Evolutionary conservation across 331 rosid species (phyloP), one percentile per base, ranked within the genome.

Genomic region (Dryas integrifolia): DNA sequence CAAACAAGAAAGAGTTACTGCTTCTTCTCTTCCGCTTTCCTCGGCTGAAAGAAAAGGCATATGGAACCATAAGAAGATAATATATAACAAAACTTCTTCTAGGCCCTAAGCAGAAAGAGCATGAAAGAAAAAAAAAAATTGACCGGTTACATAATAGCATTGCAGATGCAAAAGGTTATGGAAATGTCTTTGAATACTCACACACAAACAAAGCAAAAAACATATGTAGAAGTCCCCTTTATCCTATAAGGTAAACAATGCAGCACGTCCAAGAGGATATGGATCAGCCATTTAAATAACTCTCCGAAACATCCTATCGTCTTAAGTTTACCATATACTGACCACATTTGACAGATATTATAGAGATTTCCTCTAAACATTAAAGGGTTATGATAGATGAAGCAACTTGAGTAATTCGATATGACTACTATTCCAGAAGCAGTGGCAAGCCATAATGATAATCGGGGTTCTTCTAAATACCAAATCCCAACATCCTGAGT

Each of bases 1-100:
- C 56, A 69, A 55, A 56, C 30, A 73, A 30, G 4, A 75, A 70
- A 48, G 71, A 70, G 71, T 62, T 72, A 90, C 63, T 88, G 95
- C 85, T 87, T 88, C 86, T 89, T 93, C 67, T 90, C 97, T 83
- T 88, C 89, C 47, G 98, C 96, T 92, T 92, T 92, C 86, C 91
- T 89, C 3, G 96, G 95, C 95, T 88, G 92, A 86, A 68, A 84
- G 58, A 77, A 57, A 43, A 59, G 58, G 61, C 56, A 79, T 66
- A 77, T n/a, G 48, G 48, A 15, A 56, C 16, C 15, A 0, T 72
- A 8, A 75, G 78, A 48, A 24, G 21, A 66, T 14, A 30, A 38
- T 50, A 50, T 13, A 51, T 12, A 50, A 24, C 47, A 50, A 10
- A 4, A 12, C 8, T 38, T 10, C 48, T 48, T 14, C n/a, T 9